These are phyloP conservation scores for Rheum nobile DNA, from an alignment of 148 eudicot species.

Conservation along the genomic window DNA sequence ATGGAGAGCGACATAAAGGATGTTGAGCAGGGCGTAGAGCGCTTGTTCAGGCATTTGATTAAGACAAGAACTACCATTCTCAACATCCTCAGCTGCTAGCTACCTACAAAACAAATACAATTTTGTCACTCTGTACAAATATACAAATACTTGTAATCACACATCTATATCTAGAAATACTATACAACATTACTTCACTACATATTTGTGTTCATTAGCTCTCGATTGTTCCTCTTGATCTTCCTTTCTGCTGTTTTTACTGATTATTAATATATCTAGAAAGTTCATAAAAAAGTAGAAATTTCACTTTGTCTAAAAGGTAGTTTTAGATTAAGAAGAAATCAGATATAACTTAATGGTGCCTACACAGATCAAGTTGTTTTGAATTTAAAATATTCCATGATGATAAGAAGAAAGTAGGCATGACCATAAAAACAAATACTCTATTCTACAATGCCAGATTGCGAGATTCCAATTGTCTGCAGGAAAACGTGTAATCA, in stretches of 20 bases:
- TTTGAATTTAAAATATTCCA: background rate
- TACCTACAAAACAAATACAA: background rate
- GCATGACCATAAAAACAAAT: background rate
- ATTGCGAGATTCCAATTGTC: background rate
- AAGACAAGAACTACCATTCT: constrained; percentile 6
- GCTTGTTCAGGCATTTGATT: constrained; percentile 4
- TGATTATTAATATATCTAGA: no score
- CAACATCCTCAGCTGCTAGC: background rate
- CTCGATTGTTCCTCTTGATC: background rate
- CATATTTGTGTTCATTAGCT: constrained; percentile 1
- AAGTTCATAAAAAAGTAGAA: background rate
- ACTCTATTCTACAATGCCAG: background rate
- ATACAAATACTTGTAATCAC: background rate
- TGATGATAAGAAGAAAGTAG: background rate
- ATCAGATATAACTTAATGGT: background rate
- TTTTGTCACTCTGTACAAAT: background rate
- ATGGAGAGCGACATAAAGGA: background rate
- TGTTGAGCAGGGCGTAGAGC: background rate
- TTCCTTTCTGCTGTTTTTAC: background rate
- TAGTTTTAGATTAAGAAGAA: background rate
- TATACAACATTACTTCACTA: background rate
- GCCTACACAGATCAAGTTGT: background rate
- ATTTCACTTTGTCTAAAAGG: background rate
- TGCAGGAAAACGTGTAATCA: background rate
- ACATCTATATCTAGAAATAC: background rate